Evolutionary conservation across 805 yeast species (phyloP), one percentile per base, ranked within the genome.

Genomic region (Candida khao-thaluensis): DNA sequence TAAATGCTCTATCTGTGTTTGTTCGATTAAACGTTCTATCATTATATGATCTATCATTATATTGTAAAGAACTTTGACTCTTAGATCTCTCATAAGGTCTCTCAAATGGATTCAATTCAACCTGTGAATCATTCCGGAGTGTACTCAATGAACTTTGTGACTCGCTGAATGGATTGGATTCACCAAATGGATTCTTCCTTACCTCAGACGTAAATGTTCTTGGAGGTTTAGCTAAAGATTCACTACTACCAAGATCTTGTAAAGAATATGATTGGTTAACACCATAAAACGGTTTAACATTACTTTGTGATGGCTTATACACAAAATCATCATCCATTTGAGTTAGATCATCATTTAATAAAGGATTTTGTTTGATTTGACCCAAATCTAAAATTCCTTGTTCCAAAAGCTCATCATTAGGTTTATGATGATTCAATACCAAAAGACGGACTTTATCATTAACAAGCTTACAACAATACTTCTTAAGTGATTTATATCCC

Each of bases 391-490:
- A 46, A 14, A 61, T 50, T 11, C 66, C 66, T 38, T 59, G 54
- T 31, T 49, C 53, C 28, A 64, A 48, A 27, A 66, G 54, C 44
- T 61, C 65, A 18, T 47, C 48, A 46, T 57, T 59, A 10, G 70
- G 55, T 49, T 61, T 63, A 51, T 65, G 71, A 48, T 65, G 55
- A 39, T 62, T 63, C 40, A 56, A 59, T 3, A 80, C 81, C 43
- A 82, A 57, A 20, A 58, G 53, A 41, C 79, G 74, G 16, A 84
- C 79, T 21, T 75, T 71, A 21, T 71, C 68, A 53, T 81, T 81
- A 37, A 82, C 79, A 22, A 77, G 68, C 8, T 66, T 51, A 54
- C 82, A 79, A 52, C 85, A 82, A 57, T 73, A 82, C 44, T 77
- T 78, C 48, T 77, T 81, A 40, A 83, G 58, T 9, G 77, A 67